These are phyloP conservation scores for Vigna trinervia DNA, from an alignment of 306 rosid genomes.

Conservation along the genomic window DNA sequence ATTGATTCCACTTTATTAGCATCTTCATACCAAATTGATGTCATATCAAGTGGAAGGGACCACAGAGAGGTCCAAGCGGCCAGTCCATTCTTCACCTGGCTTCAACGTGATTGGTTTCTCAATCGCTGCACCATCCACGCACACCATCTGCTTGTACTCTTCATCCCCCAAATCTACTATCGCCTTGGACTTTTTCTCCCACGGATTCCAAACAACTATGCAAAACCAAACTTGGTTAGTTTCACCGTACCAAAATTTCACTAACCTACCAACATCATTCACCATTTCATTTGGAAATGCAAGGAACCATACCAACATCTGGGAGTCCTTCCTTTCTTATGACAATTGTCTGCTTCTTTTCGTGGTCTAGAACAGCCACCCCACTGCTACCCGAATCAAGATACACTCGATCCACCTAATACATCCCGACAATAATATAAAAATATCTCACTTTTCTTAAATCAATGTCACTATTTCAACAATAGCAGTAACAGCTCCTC, in stretches of 20 bases:
- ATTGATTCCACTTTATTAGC: neutral
- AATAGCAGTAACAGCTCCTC: neutral
- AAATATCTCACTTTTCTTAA: too few species aligned
- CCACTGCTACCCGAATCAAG: slow-evolving; percentile 58
- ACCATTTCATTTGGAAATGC: slow-evolving; percentile 8
- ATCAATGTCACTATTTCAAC: too few species aligned
- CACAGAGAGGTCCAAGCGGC: slow-evolving; percentile 74
- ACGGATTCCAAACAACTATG: slow-evolving; percentile 95
- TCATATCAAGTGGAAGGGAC: slow-evolving; percentile 63
- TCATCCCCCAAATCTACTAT: slow-evolving; percentile 81
- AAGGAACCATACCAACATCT: slow-evolving; percentile 69
- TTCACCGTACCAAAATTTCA: neutral
- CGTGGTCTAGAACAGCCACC: slow-evolving; percentile 85
- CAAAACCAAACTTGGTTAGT: slow-evolving; percentile 42
- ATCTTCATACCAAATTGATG: neutral
- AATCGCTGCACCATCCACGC: slow-evolving; percentile 86
- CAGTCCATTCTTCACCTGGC: slow-evolving; percentile 89
- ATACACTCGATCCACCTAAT: slow-evolving; percentile 88
- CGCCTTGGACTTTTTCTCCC: slow-evolving; percentile 82
- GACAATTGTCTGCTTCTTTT: slow-evolving; percentile 72
- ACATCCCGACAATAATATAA: neutral
- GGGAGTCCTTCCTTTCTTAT: slow-evolving; percentile 82
- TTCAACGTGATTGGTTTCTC: slow-evolving; percentile 82
- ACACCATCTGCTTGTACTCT: slow-evolving; percentile 89
- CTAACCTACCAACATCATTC: slow-evolving; percentile 9